Conservation (phyloP, 2,329 filamentous ascomycete species). For the Trichophaea hybrida region DNA sequence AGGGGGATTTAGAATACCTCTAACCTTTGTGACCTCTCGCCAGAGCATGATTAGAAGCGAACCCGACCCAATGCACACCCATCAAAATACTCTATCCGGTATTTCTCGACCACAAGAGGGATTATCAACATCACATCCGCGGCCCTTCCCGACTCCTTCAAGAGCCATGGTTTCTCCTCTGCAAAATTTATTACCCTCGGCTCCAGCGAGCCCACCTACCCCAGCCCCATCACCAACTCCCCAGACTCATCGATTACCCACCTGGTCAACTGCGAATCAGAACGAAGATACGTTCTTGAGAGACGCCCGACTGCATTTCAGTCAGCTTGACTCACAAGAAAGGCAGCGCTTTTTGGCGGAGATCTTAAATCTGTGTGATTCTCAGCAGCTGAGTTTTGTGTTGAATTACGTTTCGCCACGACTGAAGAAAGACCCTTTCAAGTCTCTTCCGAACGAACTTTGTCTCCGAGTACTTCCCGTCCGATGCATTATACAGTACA, state of each 20-base stretch:
- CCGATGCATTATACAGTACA: background rate
- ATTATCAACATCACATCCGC: slow-evolving; percentile 22
- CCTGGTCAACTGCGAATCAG: slow-evolving; percentile 27
- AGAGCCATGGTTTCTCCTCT: slow-evolving; percentile 27
- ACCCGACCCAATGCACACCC: slow-evolving; percentile 11
- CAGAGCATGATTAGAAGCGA: background rate
- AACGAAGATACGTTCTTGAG: slow-evolving; percentile 28
- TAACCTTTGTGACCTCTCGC: slow-evolving; percentile 1
- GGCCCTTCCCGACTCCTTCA: slow-evolving; percentile 27
- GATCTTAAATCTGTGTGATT: slow-evolving; percentile 84
- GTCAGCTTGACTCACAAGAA: slow-evolving; percentile 27
- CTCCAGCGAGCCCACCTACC: slow-evolving; percentile 27
- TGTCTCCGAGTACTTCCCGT: slow-evolving; percentile 53
- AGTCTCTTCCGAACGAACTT: slow-evolving; percentile 77
- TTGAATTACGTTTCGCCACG: slow-evolving; percentile 89
- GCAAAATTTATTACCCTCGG: slow-evolving; percentile 27
- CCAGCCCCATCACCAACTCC: slow-evolving; percentile 27
- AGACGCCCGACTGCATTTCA: slow-evolving; percentile 27
- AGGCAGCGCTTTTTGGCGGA: slow-evolving; percentile 47
- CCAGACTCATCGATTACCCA: slow-evolving; percentile 27
- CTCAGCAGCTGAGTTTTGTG: slow-evolving; percentile 87
- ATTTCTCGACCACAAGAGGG: slow-evolving; percentile 14
- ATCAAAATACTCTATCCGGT: slow-evolving; percentile 15
- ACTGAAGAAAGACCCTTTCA: slow-evolving; percentile 92
- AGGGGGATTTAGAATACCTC: slow-evolving; percentile 18